Base-by-base conservation (phyloP, 140 eudicot species). In the Oenanthe javanica region DNA sequence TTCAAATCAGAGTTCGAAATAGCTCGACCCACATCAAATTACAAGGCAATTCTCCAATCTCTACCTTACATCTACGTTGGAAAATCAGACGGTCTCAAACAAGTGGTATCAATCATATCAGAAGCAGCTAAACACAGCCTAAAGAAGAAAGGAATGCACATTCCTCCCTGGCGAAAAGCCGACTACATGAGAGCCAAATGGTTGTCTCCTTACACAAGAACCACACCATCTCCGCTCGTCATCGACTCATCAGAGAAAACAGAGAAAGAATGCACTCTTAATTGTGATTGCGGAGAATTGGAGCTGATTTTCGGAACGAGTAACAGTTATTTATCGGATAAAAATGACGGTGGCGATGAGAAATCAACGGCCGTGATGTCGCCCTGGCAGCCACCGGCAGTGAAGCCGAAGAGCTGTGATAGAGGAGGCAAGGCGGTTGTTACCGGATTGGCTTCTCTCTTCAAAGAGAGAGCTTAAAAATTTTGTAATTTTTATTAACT, bases 1-100 rank as follows among this genome's bases (percentile, higher is more conserved):
- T 91, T 93, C 83, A 87, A 93, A 87, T 93, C 98, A 79, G 98
- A 93, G 85, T 93, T 93, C 80, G 98, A 91, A 61, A 89, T 93
- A 76, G 98, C 98, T 66, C 91, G 98, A 50, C 87, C 98, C 3
- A 93, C 98, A 3, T 86, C 89, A 27, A 83, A 66, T 45, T 93
- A 93, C 85, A 93, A 85, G 79, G 72, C 89, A 76, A 84, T 93
- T 51, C 88, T 93, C 36, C 96, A 88, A 75, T 88, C 85, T 1
- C 79, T 93, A 79, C 97, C 98, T 77, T 83, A 71, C 77, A 88
- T 91, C 54, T 93, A 86, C 81, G 98, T 93, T 77, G 98, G 98
- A 0, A 87, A 83, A 78, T 77, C 96, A 81, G 98, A 93, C 70
- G 97, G 98, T 23, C 82, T 93, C 15, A 88, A 85, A 61, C 97